phyloP scores from a whole-genome alignment of 2,329 filamentous ascomycete species.

The Calonectria fujianensis region DNA sequence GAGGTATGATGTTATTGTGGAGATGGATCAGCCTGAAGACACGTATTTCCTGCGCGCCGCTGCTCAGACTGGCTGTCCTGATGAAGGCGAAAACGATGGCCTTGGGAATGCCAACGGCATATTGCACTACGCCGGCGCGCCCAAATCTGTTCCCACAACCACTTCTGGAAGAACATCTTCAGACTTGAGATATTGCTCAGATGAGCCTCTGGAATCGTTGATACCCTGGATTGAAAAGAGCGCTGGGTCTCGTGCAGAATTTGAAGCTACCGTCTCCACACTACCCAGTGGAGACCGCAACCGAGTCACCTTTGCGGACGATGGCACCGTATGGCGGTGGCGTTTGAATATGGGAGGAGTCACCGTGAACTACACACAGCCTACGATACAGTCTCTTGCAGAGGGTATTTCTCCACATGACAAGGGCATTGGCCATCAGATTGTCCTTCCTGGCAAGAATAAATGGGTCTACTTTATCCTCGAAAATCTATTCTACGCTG shows the following conservation, averaged over 20 bases:
- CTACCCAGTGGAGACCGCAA: background rate
- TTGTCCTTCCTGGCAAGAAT: background rate
- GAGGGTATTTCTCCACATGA: background rate
- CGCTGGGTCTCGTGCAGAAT: background rate
- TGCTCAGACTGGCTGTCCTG: background rate
- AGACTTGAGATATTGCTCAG: background rate
- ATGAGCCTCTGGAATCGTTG: background rate
- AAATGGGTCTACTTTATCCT: background rate
- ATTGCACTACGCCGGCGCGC: background rate
- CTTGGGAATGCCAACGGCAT: background rate
- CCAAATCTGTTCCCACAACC: background rate
- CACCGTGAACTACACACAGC: background rate
- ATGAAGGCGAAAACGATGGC: background rate
- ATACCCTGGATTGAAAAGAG: background rate
- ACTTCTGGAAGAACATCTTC: background rate
- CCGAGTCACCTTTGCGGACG: background rate
- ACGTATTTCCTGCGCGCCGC: background rate
- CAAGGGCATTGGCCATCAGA: background rate
- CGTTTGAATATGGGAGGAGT: background rate
- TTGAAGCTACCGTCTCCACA: background rate
- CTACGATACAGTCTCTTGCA: background rate
- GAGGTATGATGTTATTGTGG: background rate
- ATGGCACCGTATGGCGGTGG: background rate
- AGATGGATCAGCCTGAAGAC: background rate
- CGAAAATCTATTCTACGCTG: background rate